Conservation (phyloP, 495 filamentous ascomycete species). For the Aspergillus bridgeri region DNA sequence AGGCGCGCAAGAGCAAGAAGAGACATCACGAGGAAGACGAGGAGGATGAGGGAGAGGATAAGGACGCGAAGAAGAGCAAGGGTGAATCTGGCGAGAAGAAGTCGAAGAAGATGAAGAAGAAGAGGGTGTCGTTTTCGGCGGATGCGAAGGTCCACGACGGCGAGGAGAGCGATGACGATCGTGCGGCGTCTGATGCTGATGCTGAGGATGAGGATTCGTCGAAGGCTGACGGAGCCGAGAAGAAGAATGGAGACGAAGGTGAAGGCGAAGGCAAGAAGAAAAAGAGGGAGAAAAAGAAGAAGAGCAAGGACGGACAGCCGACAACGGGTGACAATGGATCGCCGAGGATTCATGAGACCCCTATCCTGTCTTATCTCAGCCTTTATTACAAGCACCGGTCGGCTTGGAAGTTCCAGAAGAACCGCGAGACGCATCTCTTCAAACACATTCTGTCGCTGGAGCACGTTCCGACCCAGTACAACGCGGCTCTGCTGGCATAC, state of each 20-base stretch:
- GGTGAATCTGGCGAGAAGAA: conserved; percentile 13
- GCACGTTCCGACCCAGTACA: conserved; percentile 61
- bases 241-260: conserved; percentile 34
- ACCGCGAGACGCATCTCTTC: conserved; percentile 74
- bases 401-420: conserved; percentile 93
- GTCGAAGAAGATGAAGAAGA: conserved; percentile 52
- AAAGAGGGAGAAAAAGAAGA: conserved; percentile 26
- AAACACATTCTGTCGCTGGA: conserved; percentile 72
- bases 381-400: conserved; percentile 62
- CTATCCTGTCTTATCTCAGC: conserved; percentile 69
- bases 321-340: conserved; percentile 1
- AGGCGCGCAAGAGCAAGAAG: conserved; percentile 18
- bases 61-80: conserved; percentile 1
- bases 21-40: conserved; percentile 10
- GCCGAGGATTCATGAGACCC: conserved; percentile 39
- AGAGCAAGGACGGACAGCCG: conserved; percentile 31
- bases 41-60: neutral
- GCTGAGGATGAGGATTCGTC: conserved; percentile 8
- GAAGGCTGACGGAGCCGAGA: conserved; percentile 14
- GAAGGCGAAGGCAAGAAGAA: conserved; percentile 36
- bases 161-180: conserved; percentile 32
- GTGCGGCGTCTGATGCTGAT: conserved; percentile 16
- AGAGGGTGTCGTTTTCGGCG: conserved; percentile 75
- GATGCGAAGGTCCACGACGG: conserved; percentile 63
- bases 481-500: conserved; percentile 63